phyloP scores from a whole-genome alignment of 108 stramenopile species.

The Schizochytrium sp. region DNA sequence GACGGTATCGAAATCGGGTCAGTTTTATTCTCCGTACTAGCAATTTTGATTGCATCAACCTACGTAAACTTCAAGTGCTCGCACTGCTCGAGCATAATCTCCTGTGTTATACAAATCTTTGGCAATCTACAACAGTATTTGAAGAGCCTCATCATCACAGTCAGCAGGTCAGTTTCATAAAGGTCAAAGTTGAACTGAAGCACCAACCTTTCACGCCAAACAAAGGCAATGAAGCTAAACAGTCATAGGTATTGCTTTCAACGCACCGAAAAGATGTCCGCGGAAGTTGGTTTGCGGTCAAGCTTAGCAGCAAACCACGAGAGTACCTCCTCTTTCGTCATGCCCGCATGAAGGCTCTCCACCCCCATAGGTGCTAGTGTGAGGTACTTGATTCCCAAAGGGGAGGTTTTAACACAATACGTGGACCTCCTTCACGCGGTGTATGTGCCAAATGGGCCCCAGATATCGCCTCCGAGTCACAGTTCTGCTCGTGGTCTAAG shows the following conservation, averaged over 20 bases:
- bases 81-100: conserved; percentile 1
- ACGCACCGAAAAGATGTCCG: conserved; percentile 10
- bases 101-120: conserved; percentile 41
- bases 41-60: background rate
- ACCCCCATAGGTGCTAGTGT: background rate
- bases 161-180: too few relatives aligned
- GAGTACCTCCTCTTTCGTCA: conserved; percentile 49
- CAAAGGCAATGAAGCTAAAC: too few relatives aligned
- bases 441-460: too few relatives aligned
- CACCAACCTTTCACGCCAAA: too few relatives aligned
- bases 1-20: background rate
- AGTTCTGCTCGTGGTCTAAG: too few relatives aligned
- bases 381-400: background rate
- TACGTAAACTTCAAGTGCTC: conserved; percentile 39
- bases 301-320: conserved; percentile 49
- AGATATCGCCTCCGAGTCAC: too few relatives aligned
- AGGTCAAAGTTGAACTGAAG: too few relatives aligned
- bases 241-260: too few relatives aligned
- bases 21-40: too few relatives aligned
- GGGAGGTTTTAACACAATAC: too few relatives aligned
- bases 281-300: conserved; percentile 29
- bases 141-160: background rate
- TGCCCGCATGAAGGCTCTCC: conserved; percentile 29
- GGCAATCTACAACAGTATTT: background rate
- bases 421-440: too few relatives aligned